These are phyloP conservation scores for Tranzscheliella williamsii DNA, from an alignment of 1,284 basidiomycete genomes.

Conservation along the genomic window DNA sequence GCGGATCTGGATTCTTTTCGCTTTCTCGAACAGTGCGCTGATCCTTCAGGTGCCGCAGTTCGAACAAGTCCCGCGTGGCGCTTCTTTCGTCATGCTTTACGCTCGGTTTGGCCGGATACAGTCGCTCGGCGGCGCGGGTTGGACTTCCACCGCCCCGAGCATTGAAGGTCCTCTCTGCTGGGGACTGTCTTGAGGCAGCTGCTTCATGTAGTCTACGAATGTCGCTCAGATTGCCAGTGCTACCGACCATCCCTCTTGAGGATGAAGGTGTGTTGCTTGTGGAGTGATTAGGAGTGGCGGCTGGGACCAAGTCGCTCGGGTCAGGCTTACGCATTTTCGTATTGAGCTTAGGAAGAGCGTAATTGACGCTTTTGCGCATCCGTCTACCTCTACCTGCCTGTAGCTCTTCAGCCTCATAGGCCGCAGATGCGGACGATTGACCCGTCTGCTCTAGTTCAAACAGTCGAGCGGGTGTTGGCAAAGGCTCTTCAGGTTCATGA, in stretches of 20 bases:
- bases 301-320: slow-evolving; percentile 35
- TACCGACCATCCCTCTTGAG: slow-evolving; percentile 25
- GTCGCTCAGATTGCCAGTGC: slow-evolving; percentile 43
- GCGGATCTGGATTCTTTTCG: too few relatives aligned
- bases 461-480: slow-evolving; percentile 12
- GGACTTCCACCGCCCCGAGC: slow-evolving; percentile 9
- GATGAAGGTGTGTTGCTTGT: slow-evolving; percentile 7
- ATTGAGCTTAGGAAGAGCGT: slow-evolving; percentile 59
- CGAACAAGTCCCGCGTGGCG: slow-evolving; percentile 22
- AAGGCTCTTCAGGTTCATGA: slow-evolving; percentile 7
- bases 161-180: slow-evolving; percentile 7
- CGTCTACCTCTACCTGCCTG: slow-evolving; percentile 33
- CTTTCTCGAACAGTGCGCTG: too few relatives aligned
- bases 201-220: slow-evolving; percentile 43
- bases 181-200: slow-evolving; percentile 22
- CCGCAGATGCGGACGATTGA: background rate
- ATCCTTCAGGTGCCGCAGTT: slow-evolving; percentile 7
- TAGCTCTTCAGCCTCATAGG: slow-evolving; percentile 4
- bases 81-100: background rate
- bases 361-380: slow-evolving; percentile 56
- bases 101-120: background rate
- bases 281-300: slow-evolving; percentile 22
- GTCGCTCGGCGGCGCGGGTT: background rate
- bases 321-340: slow-evolving; percentile 61
- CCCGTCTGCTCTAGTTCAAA: slow-evolving; percentile 6